Evolutionary conservation across 768 basidiomycete genomes (phyloP), one percentile per base, ranked within the genome.

Genomic region (Dioszegia aurantiaca): DNA sequence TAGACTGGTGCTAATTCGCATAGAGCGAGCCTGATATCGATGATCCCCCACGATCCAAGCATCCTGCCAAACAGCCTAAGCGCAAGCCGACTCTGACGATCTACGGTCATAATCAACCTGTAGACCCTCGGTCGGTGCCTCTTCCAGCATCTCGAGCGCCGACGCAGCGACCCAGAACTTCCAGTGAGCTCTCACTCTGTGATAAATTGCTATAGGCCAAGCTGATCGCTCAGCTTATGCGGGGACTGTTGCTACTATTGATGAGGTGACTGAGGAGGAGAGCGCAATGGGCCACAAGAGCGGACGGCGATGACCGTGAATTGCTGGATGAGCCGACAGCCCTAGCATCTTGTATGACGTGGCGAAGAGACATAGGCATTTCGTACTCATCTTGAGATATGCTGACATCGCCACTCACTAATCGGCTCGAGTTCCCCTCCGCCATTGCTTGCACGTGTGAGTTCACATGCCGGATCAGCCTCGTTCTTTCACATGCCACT

Each of bases 181-280:
- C 60, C 10, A 62, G 66, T 62, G 44, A 60, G 45, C n/a, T 62
- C 17, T 17, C 10, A 4, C 16, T 26, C 21, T 1, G 12, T 8
- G 21, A 3, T 4, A 43, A 12, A 23, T 23, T 11, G 36, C 14
- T 11, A 19, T n/a, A 19, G 4, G 3, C 48, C 28, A 37, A 27
- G 41, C 26, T 51, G 26, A 55, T 47, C 0, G n/a, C 12, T 1
- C 28, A 72, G 70, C 65, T 17, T 69, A 72, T 37, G 70, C 70
- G 0, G 61, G 59, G 9, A 66, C 68, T 2, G 66, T 70, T 26
- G 57, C 63, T 12, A 69, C 70, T 1, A 72, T 72, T 10, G 70
- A 72, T 26, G 70, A 72, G 26, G 63, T 72, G 36, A 72, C 70
- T 0, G 70, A 72, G 51, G 65, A 67, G 42, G 65, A 67, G 52